Percentiles rank a stretch among this genome's conserved stretches.
These are phyloP conservation scores for Ogataea sp. DNA, from an alignment of 805 yeast genomes.

Conservation along the genomic window DNA sequence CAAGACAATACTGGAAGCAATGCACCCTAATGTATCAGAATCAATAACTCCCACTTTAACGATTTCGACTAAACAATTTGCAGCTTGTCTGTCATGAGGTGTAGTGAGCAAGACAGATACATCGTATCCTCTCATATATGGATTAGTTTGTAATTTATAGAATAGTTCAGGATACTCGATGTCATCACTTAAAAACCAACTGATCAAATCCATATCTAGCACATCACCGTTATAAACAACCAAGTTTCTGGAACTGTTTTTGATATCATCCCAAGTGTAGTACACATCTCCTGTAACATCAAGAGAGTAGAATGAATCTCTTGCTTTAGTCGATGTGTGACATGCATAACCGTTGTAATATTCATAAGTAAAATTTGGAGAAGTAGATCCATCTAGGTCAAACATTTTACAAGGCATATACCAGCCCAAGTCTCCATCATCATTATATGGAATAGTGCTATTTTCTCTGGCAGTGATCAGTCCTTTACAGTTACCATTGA, in stretches of 20 bases:
- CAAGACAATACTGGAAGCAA: conserved; percentile 81
- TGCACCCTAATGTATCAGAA: conserved; percentile 85
- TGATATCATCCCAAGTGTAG: conserved; percentile 85
- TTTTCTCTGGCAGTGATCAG: conserved; percentile 63
- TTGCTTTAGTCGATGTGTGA: conserved; percentile 67
- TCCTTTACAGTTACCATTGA: conserved; percentile 81
- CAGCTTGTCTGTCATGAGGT: conserved; percentile 59
- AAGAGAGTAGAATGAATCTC: conserved; percentile 57
- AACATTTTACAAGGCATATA: conserved; percentile 87
- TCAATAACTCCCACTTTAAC: conserved; percentile 86
- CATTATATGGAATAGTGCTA: conserved; percentile 62
- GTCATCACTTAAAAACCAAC: conserved; percentile 68
- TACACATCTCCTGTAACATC: conserved; percentile 65
- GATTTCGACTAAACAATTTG: conserved; percentile 78
- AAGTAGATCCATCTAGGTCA: conserved; percentile 61
- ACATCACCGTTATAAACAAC: conserved; percentile 88
- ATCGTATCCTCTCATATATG: conserved; percentile 65
- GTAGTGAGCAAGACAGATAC: conserved; percentile 65
- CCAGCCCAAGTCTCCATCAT: conserved; percentile 71
- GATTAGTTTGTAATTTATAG: conserved; percentile 49
- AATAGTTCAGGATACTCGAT: conserved; percentile 68
- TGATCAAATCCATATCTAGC: conserved; percentile 66
- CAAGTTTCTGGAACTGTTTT: conserved; percentile 60
- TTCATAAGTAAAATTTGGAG: conserved; percentile 52
- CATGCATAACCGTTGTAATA: conserved; percentile 87